Evolutionary conservation across 2,329 filamentous ascomycete species (phyloP).

Genomic region (Aulographum hederae): DNA sequence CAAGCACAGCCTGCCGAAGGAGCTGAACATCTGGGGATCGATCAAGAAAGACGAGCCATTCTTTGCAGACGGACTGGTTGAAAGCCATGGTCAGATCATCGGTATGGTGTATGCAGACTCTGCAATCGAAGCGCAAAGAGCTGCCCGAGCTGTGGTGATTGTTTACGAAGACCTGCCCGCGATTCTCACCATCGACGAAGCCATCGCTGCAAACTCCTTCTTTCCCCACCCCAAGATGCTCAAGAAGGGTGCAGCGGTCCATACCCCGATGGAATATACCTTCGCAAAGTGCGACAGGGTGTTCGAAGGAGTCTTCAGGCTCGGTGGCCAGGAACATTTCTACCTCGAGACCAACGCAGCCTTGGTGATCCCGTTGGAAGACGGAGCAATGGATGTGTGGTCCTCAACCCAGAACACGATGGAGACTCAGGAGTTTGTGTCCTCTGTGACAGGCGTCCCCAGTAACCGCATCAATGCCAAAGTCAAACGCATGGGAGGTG

Average conservation of each 20-base stretch:
- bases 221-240: slow-evolving; percentile 65
- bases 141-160: slow-evolving; percentile 64
- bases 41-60: slow-evolving; percentile 68
- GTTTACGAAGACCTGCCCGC: slow-evolving; percentile 78
- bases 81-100: slow-evolving; percentile 77
- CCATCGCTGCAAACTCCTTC: slow-evolving; percentile 74
- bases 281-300: slow-evolving; percentile 64
- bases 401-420: slow-evolving; percentile 22
- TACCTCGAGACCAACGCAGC: slow-evolving; percentile 86
- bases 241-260: slow-evolving; percentile 44
- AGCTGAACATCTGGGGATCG: slow-evolving; percentile 82
- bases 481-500: slow-evolving; percentile 82
- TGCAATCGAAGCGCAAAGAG: slow-evolving; percentile 58
- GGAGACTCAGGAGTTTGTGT: slow-evolving; percentile 42
- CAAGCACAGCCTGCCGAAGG: slow-evolving; percentile 57
- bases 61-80: slow-evolving; percentile 76
- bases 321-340: slow-evolving; percentile 94
- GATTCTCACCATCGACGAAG: slow-evolving; percentile 85
- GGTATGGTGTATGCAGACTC: slow-evolving; percentile 71
- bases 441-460: slow-evolving; percentile 64
- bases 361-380: slow-evolving; percentile 74
- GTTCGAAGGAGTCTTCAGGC: slow-evolving; percentile 65
- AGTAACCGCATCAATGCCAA: slow-evolving; percentile 77
- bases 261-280: slow-evolving; percentile 42
- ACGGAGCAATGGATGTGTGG: slow-evolving; percentile 83